A percentile compares a stretch with the other conserved stretches of the same genome.
Conservation (phyloP, 2,329 filamentous ascomycete species). For the Colletotrichum truncatum region DNA sequence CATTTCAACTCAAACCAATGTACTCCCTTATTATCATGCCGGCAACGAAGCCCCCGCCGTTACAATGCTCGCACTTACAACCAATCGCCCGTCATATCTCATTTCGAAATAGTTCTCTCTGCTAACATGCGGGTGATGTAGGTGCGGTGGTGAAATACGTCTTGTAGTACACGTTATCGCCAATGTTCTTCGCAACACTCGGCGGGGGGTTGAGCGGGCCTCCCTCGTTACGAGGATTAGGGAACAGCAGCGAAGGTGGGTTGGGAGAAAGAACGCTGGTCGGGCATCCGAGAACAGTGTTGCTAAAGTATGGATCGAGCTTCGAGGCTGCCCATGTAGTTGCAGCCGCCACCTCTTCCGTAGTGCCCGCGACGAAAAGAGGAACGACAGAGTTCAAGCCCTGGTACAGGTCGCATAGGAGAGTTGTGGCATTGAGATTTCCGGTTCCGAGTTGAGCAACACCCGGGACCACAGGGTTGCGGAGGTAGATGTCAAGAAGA, state of each 20-base stretch:
- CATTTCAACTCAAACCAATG: no score
- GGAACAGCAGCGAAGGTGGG: background rate
- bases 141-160: constrained; percentile 17
- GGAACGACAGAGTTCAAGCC: constrained; percentile 1
- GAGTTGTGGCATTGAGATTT: constrained; percentile 16
- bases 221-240: background rate
- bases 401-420: constrained; percentile 20
- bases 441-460: constrained; percentile 4
- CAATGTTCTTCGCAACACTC: background rate
- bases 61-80: no score
- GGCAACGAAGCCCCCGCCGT: no score
- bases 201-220: constrained; percentile 17
- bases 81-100: no score
- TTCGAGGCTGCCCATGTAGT: constrained; percentile 11
- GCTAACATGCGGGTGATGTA: constrained; percentile 4
- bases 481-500: background rate
- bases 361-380: constrained; percentile 9
- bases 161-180: constrained; percentile 19
- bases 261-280: constrained; percentile 6
- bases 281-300: constrained; percentile 12
- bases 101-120: no score
- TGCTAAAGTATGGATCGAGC: constrained; percentile 19
- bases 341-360: constrained; percentile 12
- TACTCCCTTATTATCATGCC: no score
- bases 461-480: constrained; percentile 5